Base-by-base conservation (phyloP, 331 rosid species). In the Malus hybrid region DNA sequence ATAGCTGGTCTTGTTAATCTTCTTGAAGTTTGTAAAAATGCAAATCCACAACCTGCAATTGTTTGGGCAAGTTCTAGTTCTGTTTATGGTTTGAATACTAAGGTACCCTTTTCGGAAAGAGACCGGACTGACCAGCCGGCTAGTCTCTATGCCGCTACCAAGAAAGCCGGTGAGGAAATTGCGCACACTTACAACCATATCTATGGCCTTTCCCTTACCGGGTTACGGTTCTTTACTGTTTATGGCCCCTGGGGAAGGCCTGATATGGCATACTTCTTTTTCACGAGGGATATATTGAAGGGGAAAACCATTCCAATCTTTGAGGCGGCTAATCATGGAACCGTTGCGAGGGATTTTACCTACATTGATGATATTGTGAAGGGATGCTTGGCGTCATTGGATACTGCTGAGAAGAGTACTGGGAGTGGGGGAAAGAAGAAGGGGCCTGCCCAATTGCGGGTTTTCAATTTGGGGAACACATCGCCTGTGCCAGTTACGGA, bases 51-150 rank as follows among this genome's bases (percentile, higher is more conserved):
- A 48, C 96, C 93, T 48, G 86, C 96, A 14, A 88, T 91, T 71
- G 96, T 91, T 32, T 91, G 97, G 97, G 97, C 97, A 4, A 87
- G 92, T 7, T 86, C 90, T 74, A 91, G 97, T 20, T 91, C 97
- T 11, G 93, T 91, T n/a, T 88, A 91, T 74, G 96, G 93, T 18
- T 83, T 91, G 13, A 90, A 88, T 55, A 80, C 90, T 24, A 90
- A 90, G 80, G 93, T 88, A 3, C 96, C 96, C 44, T 91, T 91
- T 87, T 88, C 93, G 27, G 96, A 91, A 67, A 86, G 69, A 65
- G 97, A 91, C 84, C 69, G 92, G 44, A 89, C 93, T 22, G 93
- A 91, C 60, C 90, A 87, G 73, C 97, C 93, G 62, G 96, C 96
- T 77, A 91, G 96, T 60, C 80, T 91, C 31, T 91, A 91, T 83